These are phyloP conservation scores for Malassezia globosa DNA, from an alignment of 1,284 basidiomycete genomes.

Conservation along the genomic window DNA sequence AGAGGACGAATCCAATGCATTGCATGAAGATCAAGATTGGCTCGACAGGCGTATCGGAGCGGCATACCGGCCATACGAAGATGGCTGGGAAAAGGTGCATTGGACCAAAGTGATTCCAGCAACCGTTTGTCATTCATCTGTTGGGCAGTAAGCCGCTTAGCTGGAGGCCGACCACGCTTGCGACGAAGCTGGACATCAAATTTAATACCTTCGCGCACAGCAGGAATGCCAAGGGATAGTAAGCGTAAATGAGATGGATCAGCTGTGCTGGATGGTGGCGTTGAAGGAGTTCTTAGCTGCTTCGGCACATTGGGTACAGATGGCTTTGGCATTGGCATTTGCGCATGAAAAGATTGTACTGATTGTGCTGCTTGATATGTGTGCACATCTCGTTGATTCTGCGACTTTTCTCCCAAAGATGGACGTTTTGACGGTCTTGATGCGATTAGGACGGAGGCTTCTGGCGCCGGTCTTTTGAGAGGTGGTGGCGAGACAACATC, in stretches of 20 bases:
- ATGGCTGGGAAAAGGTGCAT: background rate
- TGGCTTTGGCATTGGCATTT: background rate
- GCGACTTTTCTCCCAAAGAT: no score
- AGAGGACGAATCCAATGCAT: constrained; percentile 10
- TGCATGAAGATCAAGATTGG: background rate
- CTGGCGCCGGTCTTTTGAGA: no score
- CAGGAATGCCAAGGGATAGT: constrained; percentile 8
- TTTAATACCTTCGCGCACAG: constrained; percentile 10
- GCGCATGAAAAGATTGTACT: no score
- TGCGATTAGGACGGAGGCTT: no score
- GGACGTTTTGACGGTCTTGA: no score
- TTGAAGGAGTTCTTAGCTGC: no score
- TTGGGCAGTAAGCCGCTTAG: constrained; percentile 2
- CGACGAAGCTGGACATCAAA: constrained; percentile 9
- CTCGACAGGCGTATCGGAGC: constrained; percentile 1
- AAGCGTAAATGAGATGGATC: constrained; percentile 3
- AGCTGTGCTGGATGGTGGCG: no score
- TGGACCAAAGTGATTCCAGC: constrained; percentile 1
- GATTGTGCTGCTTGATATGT: no score
- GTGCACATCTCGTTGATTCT: no score
- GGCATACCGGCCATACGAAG: background rate
- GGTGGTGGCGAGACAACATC: no score
- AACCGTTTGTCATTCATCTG: constrained; percentile 4
- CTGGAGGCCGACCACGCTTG: constrained; percentile 15
- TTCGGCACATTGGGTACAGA: background rate